Evolutionary conservation across 1,284 basidiomycete genomes (phyloP), one percentile per base, ranked within the genome.

Genomic region (Meripilus lineatus): DNA sequence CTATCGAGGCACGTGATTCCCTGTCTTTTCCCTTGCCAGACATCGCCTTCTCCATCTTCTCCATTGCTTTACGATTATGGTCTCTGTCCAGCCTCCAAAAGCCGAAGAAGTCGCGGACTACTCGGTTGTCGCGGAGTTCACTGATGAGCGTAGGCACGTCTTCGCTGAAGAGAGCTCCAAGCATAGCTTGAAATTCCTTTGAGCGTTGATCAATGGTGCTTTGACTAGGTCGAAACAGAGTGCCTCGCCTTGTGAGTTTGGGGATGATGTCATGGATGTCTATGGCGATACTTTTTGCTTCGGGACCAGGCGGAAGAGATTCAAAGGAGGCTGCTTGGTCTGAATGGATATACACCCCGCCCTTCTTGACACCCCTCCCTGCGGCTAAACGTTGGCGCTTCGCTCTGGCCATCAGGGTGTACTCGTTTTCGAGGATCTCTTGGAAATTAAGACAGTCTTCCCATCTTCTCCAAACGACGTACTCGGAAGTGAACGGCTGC

Each of bases 261-360:
- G 87, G 86, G 2, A 89, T 59, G 53, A 78, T 64, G 2, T 74
- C 56, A 54, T 88, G 83, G 38, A 89, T 70, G 50, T 84, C 75
- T 41, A 70, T 74, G 11, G 79, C 77, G 30, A 89, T 74, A 20
- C 79, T 78, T 34, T 74, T 75, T 3, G 83, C 84, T 54, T 85
- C 74, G 14, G 87, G 86, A 11, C 86, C 87, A n/a, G 84, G 82
- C 11, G 87, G 87, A n/a, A 89, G 70, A 1, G 85, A 88, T 44
- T 89, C 87, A 69, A 81, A 89, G 10, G 87, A 89, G 2, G 87
- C 79, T 2, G 87, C 87, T 42, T 72, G 69, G 53, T 87, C 81
- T 21, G 68, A 63, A 37, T 81, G 77, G 41, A 78, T 68, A 58
- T 87, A 89, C 24, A 87, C 60, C 0, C 80, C 83, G 45, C 84